Percentiles rank a stretch among this genome's conserved stretches.
phyloP scores from a whole-genome alignment of 306 rosid species.

The Glycyrrhiza uralensis region DNA sequence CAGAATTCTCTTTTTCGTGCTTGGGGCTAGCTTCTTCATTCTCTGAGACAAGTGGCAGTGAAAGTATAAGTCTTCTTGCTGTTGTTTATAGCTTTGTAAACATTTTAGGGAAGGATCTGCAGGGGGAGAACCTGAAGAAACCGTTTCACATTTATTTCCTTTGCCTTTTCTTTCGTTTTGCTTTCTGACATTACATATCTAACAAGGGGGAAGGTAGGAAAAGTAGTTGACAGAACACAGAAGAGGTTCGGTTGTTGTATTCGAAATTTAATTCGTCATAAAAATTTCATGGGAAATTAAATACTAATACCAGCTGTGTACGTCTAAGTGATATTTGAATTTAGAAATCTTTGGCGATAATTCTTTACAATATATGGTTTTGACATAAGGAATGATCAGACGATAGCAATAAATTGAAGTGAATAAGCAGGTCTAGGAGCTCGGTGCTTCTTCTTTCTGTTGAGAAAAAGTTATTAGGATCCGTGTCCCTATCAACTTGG shows the following conservation, averaged over 20 bases:
- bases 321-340: not conserved
- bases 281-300: not conserved
- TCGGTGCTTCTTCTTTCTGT: too few relatives aligned
- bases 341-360: not conserved
- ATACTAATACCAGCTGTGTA: not conserved
- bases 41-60: conserved; percentile 28
- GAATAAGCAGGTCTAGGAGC: not conserved
- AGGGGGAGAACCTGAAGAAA: conserved; percentile 6
- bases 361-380: not conserved
- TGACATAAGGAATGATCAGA: not conserved
- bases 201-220: not conserved
- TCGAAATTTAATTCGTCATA: not conserved
- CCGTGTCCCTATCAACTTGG: too few relatives aligned
- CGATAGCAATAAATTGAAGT: not conserved
- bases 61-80: conserved; percentile 5
- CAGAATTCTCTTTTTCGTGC: conserved; percentile 35
- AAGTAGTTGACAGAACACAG: conserved; percentile 13
- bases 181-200: conserved; percentile 5
- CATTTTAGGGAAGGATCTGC: not conserved
- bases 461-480: too few relatives aligned
- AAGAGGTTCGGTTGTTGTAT: conserved; percentile 10
- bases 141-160: conserved; percentile 27
- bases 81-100: not conserved
- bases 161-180: not conserved
- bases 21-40: conserved; percentile 24